Conservation (phyloP, 78 protist genomes). For the Salpingoeca rosetta region DNA sequence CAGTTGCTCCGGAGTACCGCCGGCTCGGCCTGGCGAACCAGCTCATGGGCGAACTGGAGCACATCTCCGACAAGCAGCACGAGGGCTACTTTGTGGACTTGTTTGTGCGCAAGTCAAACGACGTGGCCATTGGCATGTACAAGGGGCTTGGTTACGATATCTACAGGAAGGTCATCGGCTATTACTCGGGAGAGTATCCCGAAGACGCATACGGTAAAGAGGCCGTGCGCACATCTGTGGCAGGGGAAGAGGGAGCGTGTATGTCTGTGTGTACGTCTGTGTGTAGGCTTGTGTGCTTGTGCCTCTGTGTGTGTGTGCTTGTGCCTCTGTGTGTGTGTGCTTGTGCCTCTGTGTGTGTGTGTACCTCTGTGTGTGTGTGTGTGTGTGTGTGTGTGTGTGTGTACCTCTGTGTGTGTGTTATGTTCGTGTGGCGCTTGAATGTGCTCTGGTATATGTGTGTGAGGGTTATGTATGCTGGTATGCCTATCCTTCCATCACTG, state of each 20-base stretch:
- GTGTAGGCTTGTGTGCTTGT: no score
- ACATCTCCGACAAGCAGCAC: slow-evolving; percentile 59
- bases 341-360: no score
- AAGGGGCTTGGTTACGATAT: slow-evolving; percentile 70
- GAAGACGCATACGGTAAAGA: slow-evolving; percentile 81
- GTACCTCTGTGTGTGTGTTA: no score
- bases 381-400: background rate
- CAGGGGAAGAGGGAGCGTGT: no score
- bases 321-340: no score
- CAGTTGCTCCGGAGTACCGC: slow-evolving; percentile 88
- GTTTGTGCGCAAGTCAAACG: slow-evolving; percentile 84
- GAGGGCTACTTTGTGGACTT: slow-evolving; percentile 90
- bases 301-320: no score
- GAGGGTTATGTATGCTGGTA: background rate
- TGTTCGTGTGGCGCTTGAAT: no score
- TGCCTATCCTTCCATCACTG: background rate
- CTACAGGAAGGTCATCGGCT: slow-evolving; percentile 75
- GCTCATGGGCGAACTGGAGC: slow-evolving; percentile 83
- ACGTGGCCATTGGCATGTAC: slow-evolving; percentile 83
- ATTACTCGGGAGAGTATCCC: slow-evolving; percentile 65
- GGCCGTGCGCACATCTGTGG: no score
- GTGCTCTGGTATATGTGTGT: no score
- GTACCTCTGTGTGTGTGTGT: no score
- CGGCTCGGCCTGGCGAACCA: slow-evolving; percentile 65
- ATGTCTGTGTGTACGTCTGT: no score